Evolutionary conservation across 2,329 filamentous ascomycete species (phyloP).

Genomic region (Aspergillus aculeatus): DNA sequence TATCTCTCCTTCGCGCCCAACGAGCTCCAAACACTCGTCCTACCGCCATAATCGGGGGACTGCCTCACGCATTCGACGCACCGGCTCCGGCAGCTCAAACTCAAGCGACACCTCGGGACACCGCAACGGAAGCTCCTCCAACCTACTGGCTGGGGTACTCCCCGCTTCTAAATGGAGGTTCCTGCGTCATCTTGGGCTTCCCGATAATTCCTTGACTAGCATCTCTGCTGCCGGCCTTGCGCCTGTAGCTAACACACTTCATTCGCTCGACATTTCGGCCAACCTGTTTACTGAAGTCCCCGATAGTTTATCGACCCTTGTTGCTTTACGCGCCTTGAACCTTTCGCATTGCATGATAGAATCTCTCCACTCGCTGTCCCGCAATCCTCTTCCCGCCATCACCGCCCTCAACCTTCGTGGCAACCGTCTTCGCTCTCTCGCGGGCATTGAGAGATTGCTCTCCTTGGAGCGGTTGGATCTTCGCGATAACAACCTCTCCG

Average conservation of each 20-base stretch:
- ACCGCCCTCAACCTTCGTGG: conserved; percentile 87
- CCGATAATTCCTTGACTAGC: conserved; percentile 85
- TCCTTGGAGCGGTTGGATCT: conserved; percentile 88
- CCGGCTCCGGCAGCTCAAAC: conserved; percentile 88
- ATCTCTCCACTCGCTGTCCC: conserved; percentile 80
- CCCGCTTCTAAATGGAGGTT: conserved; percentile 93
- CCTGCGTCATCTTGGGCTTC: conserved; percentile 82
- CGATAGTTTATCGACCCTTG: conserved; percentile 81
- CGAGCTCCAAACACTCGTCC: conserved; percentile 69
- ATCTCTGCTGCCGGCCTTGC: conserved; percentile 73
- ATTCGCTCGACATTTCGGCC: conserved; percentile 86
- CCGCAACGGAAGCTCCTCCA: conserved; percentile 68
- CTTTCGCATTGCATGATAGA: conserved; percentile 98
- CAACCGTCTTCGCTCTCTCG: conserved; percentile 82
- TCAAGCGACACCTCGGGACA: conserved; percentile 64
- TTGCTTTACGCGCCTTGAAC: conserved; percentile 86
- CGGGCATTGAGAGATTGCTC: conserved; percentile 83
- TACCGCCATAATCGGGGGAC: conserved; percentile 64
- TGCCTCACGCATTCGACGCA: conserved; percentile 74
- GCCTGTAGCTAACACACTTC: conserved; percentile 81
- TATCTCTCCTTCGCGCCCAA: conserved; percentile 75
- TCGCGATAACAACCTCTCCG: conserved; percentile 84
- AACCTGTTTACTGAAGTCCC: conserved; percentile 95
- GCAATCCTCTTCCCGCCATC: conserved; percentile 83
- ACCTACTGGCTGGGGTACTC: conserved; percentile 69